These are phyloP conservation scores for Gymnopilus junonius DNA, from an alignment of 768 basidiomycete species.

Conservation along the genomic window DNA sequence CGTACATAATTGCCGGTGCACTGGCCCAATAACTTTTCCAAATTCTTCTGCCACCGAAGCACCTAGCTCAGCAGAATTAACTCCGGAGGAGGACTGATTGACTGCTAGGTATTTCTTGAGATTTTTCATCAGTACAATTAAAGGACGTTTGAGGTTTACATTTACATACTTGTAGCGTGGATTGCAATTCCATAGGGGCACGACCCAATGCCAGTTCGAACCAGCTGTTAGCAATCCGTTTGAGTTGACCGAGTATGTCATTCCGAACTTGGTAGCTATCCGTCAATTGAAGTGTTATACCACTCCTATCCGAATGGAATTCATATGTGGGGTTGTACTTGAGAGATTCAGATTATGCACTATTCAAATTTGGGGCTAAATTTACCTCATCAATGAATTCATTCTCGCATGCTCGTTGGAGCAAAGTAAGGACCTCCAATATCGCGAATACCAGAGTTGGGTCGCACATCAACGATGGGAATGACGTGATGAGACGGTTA, in stretches of 20 bases:
- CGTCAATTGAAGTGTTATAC: conserved; percentile 76
- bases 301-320: conserved; percentile 78
- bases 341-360: background rate
- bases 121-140: background rate
- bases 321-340: conserved; percentile 90
- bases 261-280: conserved; percentile 88
- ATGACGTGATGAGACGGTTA: conserved; percentile 83
- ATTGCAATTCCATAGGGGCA: conserved; percentile 91
- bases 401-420: conserved; percentile 88
- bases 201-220: conserved; percentile 85
- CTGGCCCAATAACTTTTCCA: conserved; percentile 79
- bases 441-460: conserved; percentile 85
- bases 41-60: conserved; percentile 89
- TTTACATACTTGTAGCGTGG: conserved; percentile 78
- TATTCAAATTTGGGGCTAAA: background rate
- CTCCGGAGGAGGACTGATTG: conserved; percentile 68
- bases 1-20: conserved; percentile 77
- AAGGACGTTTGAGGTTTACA: background rate
- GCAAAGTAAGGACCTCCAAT: conserved; percentile 87
- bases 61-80: conserved; percentile 86
- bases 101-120: conserved; percentile 87
- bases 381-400: conserved; percentile 89
- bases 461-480: conserved; percentile 95
- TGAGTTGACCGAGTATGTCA: conserved; percentile 78
- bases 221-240: conserved; percentile 80